Base-by-base conservation (phyloP, 139 green algal genomes). In the Chlamydomonas incerta region DNA sequence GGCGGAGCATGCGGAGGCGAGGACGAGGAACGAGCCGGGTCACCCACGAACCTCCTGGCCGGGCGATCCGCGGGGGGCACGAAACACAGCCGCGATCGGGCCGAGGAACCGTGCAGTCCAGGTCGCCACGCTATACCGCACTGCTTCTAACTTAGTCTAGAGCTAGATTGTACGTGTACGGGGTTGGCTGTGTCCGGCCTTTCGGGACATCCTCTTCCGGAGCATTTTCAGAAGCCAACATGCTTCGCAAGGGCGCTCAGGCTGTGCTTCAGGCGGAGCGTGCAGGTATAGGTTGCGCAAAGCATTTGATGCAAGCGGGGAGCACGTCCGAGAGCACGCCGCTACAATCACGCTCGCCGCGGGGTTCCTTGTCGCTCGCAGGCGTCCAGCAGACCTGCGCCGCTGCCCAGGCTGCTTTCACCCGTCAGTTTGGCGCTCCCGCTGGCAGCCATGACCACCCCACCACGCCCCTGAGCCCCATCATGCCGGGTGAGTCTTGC, bases 401-500 rank as follows among this genome's bases (percentile, higher is more conserved):
- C 28, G 80, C 69, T 5, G 68, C 80, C 6, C 68, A 80, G 68
- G 26, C 80, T 62, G 80, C 68, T 0, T 79, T 86, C 26, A 66
- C 52, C 1, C 80, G 80, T 28, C 52, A 80, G 26, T 86, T 77
- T 86, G 80, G 80, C 11, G 80, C 80, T 13, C 80, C 80, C 5
- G 80, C 67, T 35, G 13, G 50, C 34, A 33, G 68, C 60, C 15
- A 29, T 21, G 68, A 77, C 26, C 57, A 76, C 37, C 85, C 85
- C 11, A 88, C 87, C 50, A 92, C 85, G 28, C 88, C 88, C 4
- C 85, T 92, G 24, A 80, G 67, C 50, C 87, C 88, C 23, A 87
- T 92, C 41, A 88, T 92, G 88, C 88, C 88, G 28, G 34, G 67
- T 14, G 21, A 8, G 41, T 50, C 41, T 50, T 50, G 41, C 41